A percentile compares a stretch with the other conserved stretches of the same genome.
Conservation (phyloP, 2,329 filamentous ascomycete species). For the Claviceps africana region DNA sequence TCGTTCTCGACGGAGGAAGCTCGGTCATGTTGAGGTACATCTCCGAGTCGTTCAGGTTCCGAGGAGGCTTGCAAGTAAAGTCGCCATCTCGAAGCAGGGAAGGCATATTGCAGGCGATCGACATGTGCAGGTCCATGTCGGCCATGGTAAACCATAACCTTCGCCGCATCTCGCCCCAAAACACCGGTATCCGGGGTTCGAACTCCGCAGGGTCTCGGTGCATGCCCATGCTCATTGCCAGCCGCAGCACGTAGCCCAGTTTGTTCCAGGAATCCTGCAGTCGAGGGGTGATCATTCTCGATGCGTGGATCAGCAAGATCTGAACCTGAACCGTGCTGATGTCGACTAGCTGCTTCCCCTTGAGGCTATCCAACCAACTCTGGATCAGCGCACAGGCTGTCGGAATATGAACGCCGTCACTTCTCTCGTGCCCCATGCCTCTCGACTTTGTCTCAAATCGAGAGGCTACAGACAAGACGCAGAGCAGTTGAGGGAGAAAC, state of each 20-base stretch:
- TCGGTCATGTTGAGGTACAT: conserved; percentile 33
- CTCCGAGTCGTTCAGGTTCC: conserved; percentile 39
- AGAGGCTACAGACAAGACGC: conserved; percentile 38
- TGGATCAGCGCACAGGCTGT: conserved; percentile 42
- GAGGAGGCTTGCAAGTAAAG: conserved; percentile 37
- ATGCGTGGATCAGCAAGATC: conserved; percentile 37
- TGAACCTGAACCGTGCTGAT: conserved; percentile 40
- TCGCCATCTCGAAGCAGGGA: conserved; percentile 37
- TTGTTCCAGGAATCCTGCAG: conserved; percentile 40
- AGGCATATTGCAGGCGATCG: conserved; percentile 37
- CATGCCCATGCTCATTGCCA: conserved; percentile 46
- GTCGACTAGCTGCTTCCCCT: conserved; percentile 38
- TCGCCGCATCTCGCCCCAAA: conserved; percentile 38
- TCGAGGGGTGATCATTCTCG: conserved; percentile 36
- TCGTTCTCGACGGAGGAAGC: conserved; percentile 33
- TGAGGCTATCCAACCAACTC: conserved; percentile 36
- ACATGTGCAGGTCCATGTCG: conserved; percentile 42
- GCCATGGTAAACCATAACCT: conserved; percentile 42
- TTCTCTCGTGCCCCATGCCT: conserved; percentile 35
- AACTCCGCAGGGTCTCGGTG: conserved; percentile 44
- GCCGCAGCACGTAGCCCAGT: conserved; percentile 39
- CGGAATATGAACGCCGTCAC: conserved; percentile 40
- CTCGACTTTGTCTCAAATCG: conserved; percentile 37
- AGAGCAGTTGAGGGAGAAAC: conserved; percentile 40
- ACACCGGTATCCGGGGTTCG: conserved; percentile 31